Base-by-base conservation (phyloP, 805 yeast species). In the Candida boidinii region DNA sequence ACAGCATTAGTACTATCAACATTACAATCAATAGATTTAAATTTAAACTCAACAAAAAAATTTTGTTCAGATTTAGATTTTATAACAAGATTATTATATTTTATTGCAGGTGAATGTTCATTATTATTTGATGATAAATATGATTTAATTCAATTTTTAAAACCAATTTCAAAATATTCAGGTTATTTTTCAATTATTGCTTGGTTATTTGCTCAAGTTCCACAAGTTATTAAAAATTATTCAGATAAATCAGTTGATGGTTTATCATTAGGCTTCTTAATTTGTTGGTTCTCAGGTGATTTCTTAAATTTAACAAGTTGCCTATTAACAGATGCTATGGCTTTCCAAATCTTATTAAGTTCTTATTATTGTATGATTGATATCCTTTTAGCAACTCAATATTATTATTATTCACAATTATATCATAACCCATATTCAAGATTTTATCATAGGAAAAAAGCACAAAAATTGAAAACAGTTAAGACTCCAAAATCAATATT, bases 141-240 rank as follows among this genome's bases (percentile, higher is more conserved):
- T 11, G 39, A 42, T 16, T 23, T 51, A 15, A 45, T 49, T 4
- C 20, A 29, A 4, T 18, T 23, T 13, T 37, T 47, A 21, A 29
- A 28, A 10, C 52, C 56, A 4, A 37, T 60, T 14, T 57, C 66
- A 9, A 35, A 37, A 28, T 29, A 46, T 17, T 32, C 58, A 1
- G 64, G 60, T 2, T 52, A 50, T 21, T 32, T 61, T 13, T 74
- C 81, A 3, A 56, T 75, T 24, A 53, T 58, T 5, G 66, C 77
- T 37, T 80, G 90, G 88, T 59, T 79, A 23, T 75, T 79, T 51
- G 88, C 88, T 3, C 88, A 79, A 51, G 47, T 76, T 13, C 88
- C 88, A 1, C 90, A 80, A 48, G 76, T 79, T 10, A 54, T 67
- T 36, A 62, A 68, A 44, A 80, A 79, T 49, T 76, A 75, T 50